These are phyloP conservation scores for Penicillium parvum DNA, from an alignment of 495 filamentous ascomycete species.

Conservation along the genomic window DNA sequence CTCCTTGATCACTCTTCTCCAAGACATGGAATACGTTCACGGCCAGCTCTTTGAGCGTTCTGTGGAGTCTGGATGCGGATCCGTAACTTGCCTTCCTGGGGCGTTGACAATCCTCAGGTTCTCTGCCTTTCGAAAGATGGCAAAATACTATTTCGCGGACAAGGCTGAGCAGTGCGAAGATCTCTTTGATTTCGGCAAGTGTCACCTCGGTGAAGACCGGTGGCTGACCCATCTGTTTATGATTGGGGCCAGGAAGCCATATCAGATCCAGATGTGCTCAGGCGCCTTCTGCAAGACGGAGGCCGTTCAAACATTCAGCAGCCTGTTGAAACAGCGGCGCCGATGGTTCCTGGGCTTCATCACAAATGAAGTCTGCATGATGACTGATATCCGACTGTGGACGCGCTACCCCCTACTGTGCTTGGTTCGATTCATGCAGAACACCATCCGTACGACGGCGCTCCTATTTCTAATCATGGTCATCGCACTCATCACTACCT, in stretches of 20 bases:
- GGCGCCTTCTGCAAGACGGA: conserved; percentile 98
- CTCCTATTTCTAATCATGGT: conserved; percentile 95
- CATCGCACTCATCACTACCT: conserved; percentile 80
- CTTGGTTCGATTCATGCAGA: conserved; percentile 86
- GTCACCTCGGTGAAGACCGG: conserved; percentile 91
- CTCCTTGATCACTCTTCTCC: conserved; percentile 83
- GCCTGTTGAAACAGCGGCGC: conserved; percentile 89
- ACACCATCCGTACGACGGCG: conserved; percentile 94
- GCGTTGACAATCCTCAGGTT: conserved; percentile 93
- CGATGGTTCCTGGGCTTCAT: conserved; percentile 98
- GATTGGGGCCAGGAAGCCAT: conserved; percentile 88
- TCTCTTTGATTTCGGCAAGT: conserved; percentile 94
- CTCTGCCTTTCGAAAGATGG: conserved; percentile 94
- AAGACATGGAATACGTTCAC: conserved; percentile 98
- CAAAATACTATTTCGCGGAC: conserved; percentile 98
- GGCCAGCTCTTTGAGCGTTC: conserved; percentile 96
- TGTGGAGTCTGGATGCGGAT: conserved; percentile 91
- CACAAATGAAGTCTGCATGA: conserved; percentile 97
- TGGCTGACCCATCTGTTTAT: conserved; percentile 99
- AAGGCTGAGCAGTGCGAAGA: conserved; percentile 95
- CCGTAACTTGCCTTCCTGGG: conserved; percentile 92
- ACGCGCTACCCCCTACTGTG: conserved; percentile 86
- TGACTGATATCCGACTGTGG: conserved; percentile 92
- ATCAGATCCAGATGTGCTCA: conserved; percentile 97
- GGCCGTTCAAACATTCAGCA: conserved; percentile 82